phyloP scores from a whole-genome alignment of 192 early-diverging fungal species.

The Coemansia sp. region DNA sequence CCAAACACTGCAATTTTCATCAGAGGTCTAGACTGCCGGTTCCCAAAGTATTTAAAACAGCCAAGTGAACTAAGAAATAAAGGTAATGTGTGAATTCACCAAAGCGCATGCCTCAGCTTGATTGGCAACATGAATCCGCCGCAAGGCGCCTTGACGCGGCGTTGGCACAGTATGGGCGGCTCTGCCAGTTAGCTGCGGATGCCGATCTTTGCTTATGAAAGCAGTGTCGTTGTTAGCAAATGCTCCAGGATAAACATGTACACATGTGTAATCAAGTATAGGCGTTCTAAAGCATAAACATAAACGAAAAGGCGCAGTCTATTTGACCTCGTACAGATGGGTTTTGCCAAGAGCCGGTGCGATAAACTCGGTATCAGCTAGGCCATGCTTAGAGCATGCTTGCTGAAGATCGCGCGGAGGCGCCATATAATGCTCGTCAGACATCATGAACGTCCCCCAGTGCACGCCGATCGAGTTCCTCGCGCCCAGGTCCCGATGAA shows the following conservation, averaged over 20 bases:
- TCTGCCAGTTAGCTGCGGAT: too few relatives aligned
- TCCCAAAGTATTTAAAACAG: not conserved
- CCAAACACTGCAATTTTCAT: constrained; percentile 42
- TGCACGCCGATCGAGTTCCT: constrained; percentile 72
- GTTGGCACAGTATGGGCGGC: not conserved
- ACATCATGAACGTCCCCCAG: constrained; percentile 83
- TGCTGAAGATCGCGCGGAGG: constrained; percentile 60
- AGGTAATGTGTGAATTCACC: not conserved
- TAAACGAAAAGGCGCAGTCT: not conserved
- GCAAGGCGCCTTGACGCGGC: not conserved
- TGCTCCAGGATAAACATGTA: too few relatives aligned
- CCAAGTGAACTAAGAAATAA: not conserved
- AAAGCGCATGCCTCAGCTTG: not conserved
- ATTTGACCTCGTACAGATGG: constrained; percentile 7
- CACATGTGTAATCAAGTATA: not conserved
- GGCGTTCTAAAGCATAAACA: not conserved
- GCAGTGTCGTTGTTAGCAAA: not conserved
- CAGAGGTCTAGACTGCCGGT: too few relatives aligned
- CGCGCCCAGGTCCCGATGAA: constrained; percentile 71
- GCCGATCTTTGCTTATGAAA: too few relatives aligned
- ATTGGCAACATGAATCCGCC: not conserved
- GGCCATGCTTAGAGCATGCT: constrained; percentile 33
- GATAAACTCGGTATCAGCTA: constrained; percentile 17
- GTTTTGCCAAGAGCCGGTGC: constrained; percentile 42
- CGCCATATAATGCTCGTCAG: constrained; percentile 66